phyloP scores from a whole-genome alignment of 2,329 filamentous ascomycete genomes.

The Clathrospora elynae region DNA sequence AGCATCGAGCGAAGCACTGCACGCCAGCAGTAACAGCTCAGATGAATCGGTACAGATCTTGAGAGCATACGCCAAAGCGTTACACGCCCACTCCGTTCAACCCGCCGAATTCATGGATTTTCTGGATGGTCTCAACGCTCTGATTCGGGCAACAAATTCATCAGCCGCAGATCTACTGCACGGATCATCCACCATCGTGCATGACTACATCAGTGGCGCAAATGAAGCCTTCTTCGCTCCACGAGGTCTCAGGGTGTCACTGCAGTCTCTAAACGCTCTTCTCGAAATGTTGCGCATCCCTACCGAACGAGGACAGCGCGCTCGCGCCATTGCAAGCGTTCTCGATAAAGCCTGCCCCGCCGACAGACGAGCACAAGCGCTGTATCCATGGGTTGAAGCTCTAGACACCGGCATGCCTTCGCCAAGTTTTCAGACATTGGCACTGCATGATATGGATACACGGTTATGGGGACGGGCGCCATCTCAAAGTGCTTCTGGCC shows the following conservation, averaged over 20 bases:
- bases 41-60: conserved; percentile 30
- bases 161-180: conserved; percentile 14
- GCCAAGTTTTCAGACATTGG: conserved; percentile 18
- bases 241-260: conserved; percentile 33
- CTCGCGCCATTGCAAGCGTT: conserved; percentile 24
- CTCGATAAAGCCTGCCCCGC: conserved; percentile 18
- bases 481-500: background rate
- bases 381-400: conserved; percentile 40
- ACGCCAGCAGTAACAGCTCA: background rate
- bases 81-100: conserved; percentile 37
- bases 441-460: conserved; percentile 26
- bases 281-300: conserved; percentile 28
- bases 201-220: conserved; percentile 33
- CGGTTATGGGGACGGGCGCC: conserved; percentile 8
- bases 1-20: conserved; percentile 13
- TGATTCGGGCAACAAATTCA: conserved; percentile 25
- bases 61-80: conserved; percentile 37
- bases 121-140: conserved; percentile 40
- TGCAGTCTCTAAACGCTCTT: conserved; percentile 32
- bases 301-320: conserved; percentile 28
- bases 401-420: conserved; percentile 31
- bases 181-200: conserved; percentile 13
- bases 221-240: conserved; percentile 45
- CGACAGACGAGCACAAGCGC: conserved; percentile 27
- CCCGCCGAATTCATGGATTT: conserved; percentile 41